Evolutionary conservation across 768 basidiomycete genomes (phyloP), one percentile per base, ranked within the genome.

Genomic region (Amanita rimosa): DNA sequence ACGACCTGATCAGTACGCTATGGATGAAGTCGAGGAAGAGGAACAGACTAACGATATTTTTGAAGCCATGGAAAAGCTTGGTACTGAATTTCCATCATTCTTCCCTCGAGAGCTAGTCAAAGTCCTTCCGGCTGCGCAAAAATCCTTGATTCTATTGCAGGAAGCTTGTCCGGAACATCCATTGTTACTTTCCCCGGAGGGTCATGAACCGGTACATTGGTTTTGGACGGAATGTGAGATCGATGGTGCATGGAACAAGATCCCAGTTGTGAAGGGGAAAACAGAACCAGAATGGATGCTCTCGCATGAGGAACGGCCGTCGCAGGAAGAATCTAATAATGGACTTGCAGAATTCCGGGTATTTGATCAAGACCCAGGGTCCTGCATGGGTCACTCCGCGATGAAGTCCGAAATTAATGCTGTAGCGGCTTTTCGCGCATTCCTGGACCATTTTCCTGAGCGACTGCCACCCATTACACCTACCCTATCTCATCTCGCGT

Each of bases 291-390:
- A 33, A 52, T 11, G 49, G 29, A 39, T 22, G 3, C 37, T 4
- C 5, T 14, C 47, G n/a, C 43, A 41, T 21, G 33, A 22, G 21
- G 41, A 36, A 14, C 19, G 17, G 16, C 27, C 33, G 19, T 37
- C 56, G 19, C n/a, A 44, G 11, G 46, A 48, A 10, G 48, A 48
- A 24, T 63, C 66, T 49, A 59, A 66, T 37, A 57, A 68, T 1
- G 68, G 65, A 35, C 58, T 84, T 11, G 54, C 61, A 6, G 65
- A 64, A 3, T 80, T 89, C 59, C 60, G 56, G 9, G 49, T 79
- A 4, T 90, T 83, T 52, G 82, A 86, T 54, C 63, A 81, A 33
- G 81, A 83, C 52, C 87, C 88, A 17, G 81, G 80, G 1, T 39
- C 64, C 2, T 63, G 62, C 46, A 37, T 60, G 10, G 57, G 55